These are phyloP conservation scores for Pseudogymnoascus sp. DNA, from an alignment of 2,329 filamentous ascomycete species.

Conservation along the genomic window DNA sequence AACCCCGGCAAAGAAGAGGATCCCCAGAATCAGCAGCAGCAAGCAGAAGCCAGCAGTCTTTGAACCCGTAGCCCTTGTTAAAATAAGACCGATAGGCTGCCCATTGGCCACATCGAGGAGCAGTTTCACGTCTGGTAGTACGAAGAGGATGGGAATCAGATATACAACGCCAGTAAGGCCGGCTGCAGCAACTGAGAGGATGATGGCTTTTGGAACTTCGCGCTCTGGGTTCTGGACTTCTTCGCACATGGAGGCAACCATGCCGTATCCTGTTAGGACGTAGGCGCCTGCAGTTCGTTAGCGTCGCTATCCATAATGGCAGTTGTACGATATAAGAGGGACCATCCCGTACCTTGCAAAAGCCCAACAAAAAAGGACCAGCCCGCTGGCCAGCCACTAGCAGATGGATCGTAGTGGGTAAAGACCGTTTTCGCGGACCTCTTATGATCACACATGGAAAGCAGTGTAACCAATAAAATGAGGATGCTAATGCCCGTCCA, in stretches of 20 bases:
- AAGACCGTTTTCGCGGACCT: conserved; percentile 58
- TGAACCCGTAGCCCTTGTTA: conserved; percentile 67
- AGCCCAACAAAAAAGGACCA: conserved; percentile 68
- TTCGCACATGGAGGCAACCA: conserved; percentile 65
- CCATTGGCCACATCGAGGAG: conserved; percentile 60
- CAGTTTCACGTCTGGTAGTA: conserved; percentile 56
- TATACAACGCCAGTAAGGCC: conserved; percentile 59
- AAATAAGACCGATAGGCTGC: conserved; percentile 67
- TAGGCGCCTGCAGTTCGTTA: conserved; percentile 32
- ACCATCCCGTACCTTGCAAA: conserved; percentile 43
- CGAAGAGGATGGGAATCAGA: conserved; percentile 66
- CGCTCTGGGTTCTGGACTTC: conserved; percentile 60
- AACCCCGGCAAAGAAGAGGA: conserved; percentile 67
- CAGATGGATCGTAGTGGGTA: conserved; percentile 55
- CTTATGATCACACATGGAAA: conserved; percentile 45
- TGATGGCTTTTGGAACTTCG: conserved; percentile 63
- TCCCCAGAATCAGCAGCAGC: conserved; percentile 66
- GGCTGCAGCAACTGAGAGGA: conserved; percentile 58
- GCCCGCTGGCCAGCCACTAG: conserved; percentile 56
- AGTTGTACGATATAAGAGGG: conserved; percentile 15
- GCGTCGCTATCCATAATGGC: neutral
- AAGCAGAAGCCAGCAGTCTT: conserved; percentile 65
- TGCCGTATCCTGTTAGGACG: conserved; percentile 56
- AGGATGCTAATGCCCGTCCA: conserved; percentile 60
- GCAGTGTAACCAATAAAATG: conserved; percentile 56